Conservation (phyloP, 176 grass and related monocot genomes). For the Microstegium vimineum region DNA sequence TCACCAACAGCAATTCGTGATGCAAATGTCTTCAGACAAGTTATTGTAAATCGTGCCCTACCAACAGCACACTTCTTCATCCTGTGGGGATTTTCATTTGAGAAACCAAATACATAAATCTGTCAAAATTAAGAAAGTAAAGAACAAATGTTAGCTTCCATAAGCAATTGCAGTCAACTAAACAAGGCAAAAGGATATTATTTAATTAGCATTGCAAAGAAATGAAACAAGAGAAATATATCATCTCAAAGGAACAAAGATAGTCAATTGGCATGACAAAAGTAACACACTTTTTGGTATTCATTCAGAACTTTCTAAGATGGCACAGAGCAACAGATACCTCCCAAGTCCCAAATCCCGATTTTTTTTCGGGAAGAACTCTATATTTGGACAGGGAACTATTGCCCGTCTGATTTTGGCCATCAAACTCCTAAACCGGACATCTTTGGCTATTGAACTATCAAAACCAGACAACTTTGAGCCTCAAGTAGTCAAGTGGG, state of each 20-base stretch:
- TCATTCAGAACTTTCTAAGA: background rate
- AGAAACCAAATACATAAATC: slow-evolving; percentile 79
- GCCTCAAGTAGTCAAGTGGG: background rate
- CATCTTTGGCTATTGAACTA: background rate
- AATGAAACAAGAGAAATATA: background rate
- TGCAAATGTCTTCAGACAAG: slow-evolving; percentile 72
- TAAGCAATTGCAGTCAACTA: background rate
- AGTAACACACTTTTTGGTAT: slow-evolving; percentile 4
- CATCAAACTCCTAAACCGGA: background rate
- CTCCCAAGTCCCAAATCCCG: background rate
- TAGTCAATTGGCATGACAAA: background rate
- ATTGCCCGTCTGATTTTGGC: background rate
- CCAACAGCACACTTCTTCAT: slow-evolving; percentile 56
- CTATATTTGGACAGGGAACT: background rate
- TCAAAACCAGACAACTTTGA: background rate
- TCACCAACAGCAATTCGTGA: slow-evolving; percentile 92
- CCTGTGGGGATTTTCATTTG: slow-evolving; percentile 75
- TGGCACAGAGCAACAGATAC: background rate
- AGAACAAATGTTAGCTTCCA: slow-evolving; percentile 22
- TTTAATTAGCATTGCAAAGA: background rate
- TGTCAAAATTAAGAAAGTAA: slow-evolving; percentile 33
- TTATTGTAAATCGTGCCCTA: slow-evolving; percentile 87
- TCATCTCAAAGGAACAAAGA: slow-evolving; percentile 9
- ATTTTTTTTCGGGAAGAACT: background rate
- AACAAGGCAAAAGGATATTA: background rate